A percentile compares a stretch with the other conserved stretches of the same genome.
Evolutionary conservation across 495 filamentous ascomycete species (phyloP).

Genomic region (Echria macrotheca): DNA sequence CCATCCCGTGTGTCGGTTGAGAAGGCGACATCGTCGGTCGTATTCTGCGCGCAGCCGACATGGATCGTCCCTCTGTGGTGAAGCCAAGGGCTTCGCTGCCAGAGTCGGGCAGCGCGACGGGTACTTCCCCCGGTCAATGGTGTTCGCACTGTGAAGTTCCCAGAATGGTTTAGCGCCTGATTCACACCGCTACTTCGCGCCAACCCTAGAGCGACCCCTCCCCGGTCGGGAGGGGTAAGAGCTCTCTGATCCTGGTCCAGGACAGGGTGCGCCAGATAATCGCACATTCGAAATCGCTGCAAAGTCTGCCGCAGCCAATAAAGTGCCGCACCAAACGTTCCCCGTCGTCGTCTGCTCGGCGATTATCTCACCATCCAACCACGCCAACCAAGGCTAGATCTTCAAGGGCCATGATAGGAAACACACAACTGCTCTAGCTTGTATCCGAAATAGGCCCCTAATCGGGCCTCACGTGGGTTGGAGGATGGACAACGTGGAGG

Average conservation of each 20-base stretch:
- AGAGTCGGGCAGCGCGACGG: too few species aligned
- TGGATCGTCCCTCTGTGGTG: too few species aligned
- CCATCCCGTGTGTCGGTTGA: neutral
- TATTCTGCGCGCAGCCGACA: conserved; percentile 5
- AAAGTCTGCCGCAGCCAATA: conserved; percentile 1
- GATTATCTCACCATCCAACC: neutral
- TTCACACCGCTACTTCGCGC: conserved; percentile 32
- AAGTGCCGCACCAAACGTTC: neutral
- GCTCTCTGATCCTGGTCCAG: neutral
- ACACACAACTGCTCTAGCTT: neutral
- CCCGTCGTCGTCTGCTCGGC: neutral
- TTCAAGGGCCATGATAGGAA: neutral
- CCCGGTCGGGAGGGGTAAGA: neutral
- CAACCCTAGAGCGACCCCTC: conserved; percentile 25
- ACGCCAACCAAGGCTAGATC: neutral
- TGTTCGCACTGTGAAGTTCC: conserved; percentile 25
- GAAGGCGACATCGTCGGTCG: neutral
- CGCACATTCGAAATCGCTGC: neutral
- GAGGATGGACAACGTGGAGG: conserved; percentile 4
- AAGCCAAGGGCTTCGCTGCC: too few species aligned
- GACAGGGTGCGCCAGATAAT: neutral
- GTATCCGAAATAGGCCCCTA: too few species aligned
- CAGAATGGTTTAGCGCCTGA: conserved; percentile 9
- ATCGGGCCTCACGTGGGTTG: neutral
- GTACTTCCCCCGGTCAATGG: conserved; percentile 19